Evolutionary conservation across 164 flowering plant genomes (phyloP), one percentile per base, ranked within the genome.

Genomic region (Saururus chinensis): DNA sequence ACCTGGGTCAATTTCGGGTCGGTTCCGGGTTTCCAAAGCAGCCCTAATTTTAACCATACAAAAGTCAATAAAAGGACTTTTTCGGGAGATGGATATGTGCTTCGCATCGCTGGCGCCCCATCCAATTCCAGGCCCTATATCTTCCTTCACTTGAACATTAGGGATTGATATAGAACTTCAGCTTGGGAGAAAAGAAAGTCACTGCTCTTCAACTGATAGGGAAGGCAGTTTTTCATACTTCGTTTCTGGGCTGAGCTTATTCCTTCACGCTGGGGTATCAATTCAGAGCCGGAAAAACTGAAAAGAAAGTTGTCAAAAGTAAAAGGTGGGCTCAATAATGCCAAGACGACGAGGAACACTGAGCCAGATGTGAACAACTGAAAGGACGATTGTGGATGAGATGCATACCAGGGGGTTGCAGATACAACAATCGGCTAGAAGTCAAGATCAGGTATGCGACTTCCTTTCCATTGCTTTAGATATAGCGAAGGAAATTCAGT

Each of bases 361-460:
- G 62, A 62, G 7, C 45, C 57, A 21, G 51, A 40, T 5, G 62
- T 68, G 52, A 26, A 42, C n/a, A 14, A 45, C 51, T 69, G 66
- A 67, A 48, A 64, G 54, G 54, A 21, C 41, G 37, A 64, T 22
- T 11, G 40, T 69, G 30, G 71, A 68, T 45, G 67, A 53, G 53
- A 24, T 63, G 49, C 1, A 35, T 16, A 53, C 59, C 16, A 14
- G 40, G 19, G 59, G 30, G 10, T 35, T 17, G 17, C 60, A 40
- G 40, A 4, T 49, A 42, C 42, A 42, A 16, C 51, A 14, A 13
- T 20, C 11, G 1, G 25, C 21, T 2, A 22, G 20, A 60, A 22
- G 59, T 51, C 11, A 48, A 11, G 22, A 60, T 1, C 55, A 53
- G 24, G 52, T 55, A 16, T 0, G 14, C 53, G n/a, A 19, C 21